phyloP scores from a whole-genome alignment of 352 stramenopile species.

The Pythium sukuiense region DNA sequence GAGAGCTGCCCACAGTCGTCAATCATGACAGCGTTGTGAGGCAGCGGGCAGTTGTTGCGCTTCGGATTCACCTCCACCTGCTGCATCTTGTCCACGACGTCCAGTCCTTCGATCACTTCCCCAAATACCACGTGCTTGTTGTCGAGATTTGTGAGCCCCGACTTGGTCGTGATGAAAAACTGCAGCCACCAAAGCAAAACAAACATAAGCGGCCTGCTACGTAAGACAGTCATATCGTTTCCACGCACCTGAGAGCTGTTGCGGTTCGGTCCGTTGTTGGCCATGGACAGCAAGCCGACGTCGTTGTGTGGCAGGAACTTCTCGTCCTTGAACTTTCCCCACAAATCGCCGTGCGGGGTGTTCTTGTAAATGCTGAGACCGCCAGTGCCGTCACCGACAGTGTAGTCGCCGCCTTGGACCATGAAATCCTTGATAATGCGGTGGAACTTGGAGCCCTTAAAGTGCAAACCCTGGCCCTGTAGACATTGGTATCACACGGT shows the following conservation, averaged over 20 bases:
- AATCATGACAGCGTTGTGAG: constrained; percentile 60
- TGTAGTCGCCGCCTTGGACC: constrained; percentile 84
- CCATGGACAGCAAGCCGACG: constrained; percentile 81
- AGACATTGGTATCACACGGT: no score
- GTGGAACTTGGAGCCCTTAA: constrained; percentile 90
- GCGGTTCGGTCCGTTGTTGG: constrained; percentile 70
- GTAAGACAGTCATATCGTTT: no score
- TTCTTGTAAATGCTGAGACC: constrained; percentile 78
- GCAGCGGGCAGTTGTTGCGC: constrained; percentile 48
- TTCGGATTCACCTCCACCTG: constrained; percentile 52
- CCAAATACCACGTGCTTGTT: constrained; percentile 97
- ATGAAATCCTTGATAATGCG: constrained; percentile 94
- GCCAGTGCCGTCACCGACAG: constrained; percentile 67
- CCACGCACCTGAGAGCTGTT: constrained; percentile 67
- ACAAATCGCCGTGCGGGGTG: constrained; percentile 62
- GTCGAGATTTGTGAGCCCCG: constrained; percentile 76
- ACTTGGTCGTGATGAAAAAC: constrained; percentile 83
- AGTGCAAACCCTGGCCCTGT: constrained; percentile 53
- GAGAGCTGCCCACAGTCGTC: constrained; percentile 64
- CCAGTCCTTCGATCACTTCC: constrained; percentile 83
- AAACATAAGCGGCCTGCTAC: background rate
- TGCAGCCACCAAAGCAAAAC: constrained; percentile 15
- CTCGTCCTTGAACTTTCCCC: constrained; percentile 87
- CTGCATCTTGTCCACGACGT: constrained; percentile 73
- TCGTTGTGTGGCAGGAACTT: constrained; percentile 72